Evolutionary conservation across 2,329 filamentous ascomycete species (phyloP), one percentile per base, ranked within the genome.

Genomic region (Macrophomina pseudophaseolina): DNA sequence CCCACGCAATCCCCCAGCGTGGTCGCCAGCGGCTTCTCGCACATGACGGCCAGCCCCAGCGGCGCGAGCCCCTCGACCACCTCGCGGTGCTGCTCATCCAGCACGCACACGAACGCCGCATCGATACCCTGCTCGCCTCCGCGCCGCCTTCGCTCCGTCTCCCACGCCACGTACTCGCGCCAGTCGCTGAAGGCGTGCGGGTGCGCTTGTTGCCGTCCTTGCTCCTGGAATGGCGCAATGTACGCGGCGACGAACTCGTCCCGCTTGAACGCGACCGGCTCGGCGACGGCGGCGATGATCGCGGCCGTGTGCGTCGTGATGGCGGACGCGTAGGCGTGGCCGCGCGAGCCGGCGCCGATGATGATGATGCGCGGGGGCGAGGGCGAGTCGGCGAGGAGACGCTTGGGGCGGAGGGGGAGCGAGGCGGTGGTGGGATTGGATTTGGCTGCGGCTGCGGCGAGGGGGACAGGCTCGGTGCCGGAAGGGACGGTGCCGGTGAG

Each of bases 1-100:
- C 83, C 83, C 42, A 97, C 81, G 74, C 93, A 97, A 72, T 95
- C 93, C 18, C 84, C 78, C 33, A 98, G 81, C 0, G 87, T 90
- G 28, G 92, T 93, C 0, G 93, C 92, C 64, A 99, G 81, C 2
- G 95, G 95, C 80, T 99, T 99, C 83, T 99, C 95, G 76, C 93
- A 96, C 84, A 97, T 91, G 70, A 98, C 88, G 77, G 97, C 93
- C 56, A 97, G 80, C 2, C 83, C 86, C 75, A 82, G 80, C 12
- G 86, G 86, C 1, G 91, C 90, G 63, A 97, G 84, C 1, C 88
- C 91, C 51, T 90, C 84, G 28, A 97, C 86, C 56, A 94, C 92
- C 66, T 93, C 90, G 59, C 88, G 88, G 78, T 99, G 95, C 81
- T 92, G 90, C 79, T 97, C 91, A 77, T 99, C 95, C 9, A 94